phyloP scores from a whole-genome alignment of 148 eudicot species.

The Diospyros lotus region DNA sequence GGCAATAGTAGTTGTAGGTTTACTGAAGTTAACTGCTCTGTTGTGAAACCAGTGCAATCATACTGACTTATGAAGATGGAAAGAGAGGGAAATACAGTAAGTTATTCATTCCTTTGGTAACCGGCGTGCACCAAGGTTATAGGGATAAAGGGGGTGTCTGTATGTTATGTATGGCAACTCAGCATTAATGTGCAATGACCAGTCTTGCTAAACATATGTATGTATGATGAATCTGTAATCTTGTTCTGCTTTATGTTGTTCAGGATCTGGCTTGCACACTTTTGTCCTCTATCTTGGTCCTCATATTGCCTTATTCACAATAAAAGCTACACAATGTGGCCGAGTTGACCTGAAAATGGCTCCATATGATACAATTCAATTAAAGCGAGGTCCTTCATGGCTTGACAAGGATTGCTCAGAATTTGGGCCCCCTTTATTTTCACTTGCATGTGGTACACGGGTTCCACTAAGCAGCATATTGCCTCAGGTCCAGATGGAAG shows the following conservation, averaged over 20 bases:
- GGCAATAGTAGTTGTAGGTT: background rate
- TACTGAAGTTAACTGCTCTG: background rate
- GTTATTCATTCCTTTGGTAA: constrained; percentile 7
- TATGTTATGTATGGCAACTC: background rate
- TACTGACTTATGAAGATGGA: background rate
- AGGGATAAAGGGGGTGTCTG: background rate
- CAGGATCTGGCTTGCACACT: constrained; percentile 98
- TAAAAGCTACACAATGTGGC: constrained; percentile 93
- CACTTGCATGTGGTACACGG: constrained; percentile 44
- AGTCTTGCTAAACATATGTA: background rate
- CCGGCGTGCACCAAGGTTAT: background rate
- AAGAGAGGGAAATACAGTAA: background rate
- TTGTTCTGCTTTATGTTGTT: constrained; percentile 13
- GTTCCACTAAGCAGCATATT: constrained; percentile 89
- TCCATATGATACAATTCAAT: constrained; percentile 91
- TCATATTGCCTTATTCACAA: constrained; percentile 89
- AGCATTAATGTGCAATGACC: constrained; percentile 8
- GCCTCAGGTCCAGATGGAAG: constrained; percentile 92
- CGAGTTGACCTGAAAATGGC: constrained; percentile 93
- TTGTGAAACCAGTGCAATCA: background rate
- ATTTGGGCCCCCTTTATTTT: constrained; percentile 71
- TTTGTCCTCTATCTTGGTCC: constrained; percentile 97
- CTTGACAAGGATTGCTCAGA: constrained; percentile 84
- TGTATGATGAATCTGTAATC: background rate
- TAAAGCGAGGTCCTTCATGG: constrained; percentile 86